Evolutionary conservation across 441 rosid species (phyloP), one percentile per base, ranked within the genome.

Genomic region (Adansonia rubrostipa): DNA sequence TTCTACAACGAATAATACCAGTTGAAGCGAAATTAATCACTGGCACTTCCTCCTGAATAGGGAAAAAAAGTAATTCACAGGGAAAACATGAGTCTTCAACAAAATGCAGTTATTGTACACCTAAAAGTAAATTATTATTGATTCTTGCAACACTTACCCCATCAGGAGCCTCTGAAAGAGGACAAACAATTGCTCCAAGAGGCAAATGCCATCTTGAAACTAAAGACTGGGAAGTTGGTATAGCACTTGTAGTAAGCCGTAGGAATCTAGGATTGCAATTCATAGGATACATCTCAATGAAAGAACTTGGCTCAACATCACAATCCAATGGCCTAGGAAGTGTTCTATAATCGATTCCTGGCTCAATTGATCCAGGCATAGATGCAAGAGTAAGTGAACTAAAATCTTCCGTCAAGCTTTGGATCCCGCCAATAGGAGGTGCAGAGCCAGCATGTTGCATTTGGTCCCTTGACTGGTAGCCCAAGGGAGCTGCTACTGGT

Each of bases 161-260:
- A 63, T 91, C 91, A 70, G 98, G 96, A 89, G 92, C 80, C 88
- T 95, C 97, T 5, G 99, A 98, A 80, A 95, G 99, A 82, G 99
- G 99, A 81, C 98, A 92, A 83, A 97, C 99, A 82, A 97, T 97
- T 51, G 99, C 99, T 82, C 98, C 99, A 71, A 97, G 91, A 72
- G 99, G 97, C 81, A 97, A 90, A 89, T 97, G 99, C 99, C 99
- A 97, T 92, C 98, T 90, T 60, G 98, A 90, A 69, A 79, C 88
- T 84, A 97, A 89, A 83, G 99, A 97, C 77, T 92, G 94, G 72
- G 99, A 93, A 84, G 86, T 92, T 19, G 98, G 99, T 78, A 95
- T 90, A 22, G 97, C 97, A 78, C 86, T 82, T 54, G 99, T 92
- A 4, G 98, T 95, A 74, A 97, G 93, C 71, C 99, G 89, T 71